Evolutionary conservation across 768 basidiomycete genomes (phyloP).

Genomic region (Serendipita sp.): DNA sequence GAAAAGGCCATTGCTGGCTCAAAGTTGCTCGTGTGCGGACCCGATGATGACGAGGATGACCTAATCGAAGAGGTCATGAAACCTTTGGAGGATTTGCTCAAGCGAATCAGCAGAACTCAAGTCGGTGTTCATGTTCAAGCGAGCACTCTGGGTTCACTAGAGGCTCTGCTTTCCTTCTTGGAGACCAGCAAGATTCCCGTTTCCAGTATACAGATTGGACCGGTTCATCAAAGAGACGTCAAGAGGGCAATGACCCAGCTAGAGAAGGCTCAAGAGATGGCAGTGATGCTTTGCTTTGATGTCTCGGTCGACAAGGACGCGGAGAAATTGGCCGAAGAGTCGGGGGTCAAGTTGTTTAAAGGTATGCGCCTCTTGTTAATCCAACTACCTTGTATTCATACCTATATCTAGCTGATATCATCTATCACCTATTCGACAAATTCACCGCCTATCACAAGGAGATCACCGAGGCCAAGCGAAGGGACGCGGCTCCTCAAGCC

Average conservation of each 20-base stretch:
- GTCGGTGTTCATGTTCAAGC: conserved; percentile 96
- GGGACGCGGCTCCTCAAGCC: conserved; percentile 84
- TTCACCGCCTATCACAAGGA: conserved; percentile 90
- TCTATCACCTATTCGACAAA: conserved; percentile 93
- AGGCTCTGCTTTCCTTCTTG: conserved; percentile 92
- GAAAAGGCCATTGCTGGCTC: conserved; percentile 98
- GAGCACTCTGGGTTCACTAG: conserved; percentile 89
- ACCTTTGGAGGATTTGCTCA: conserved; percentile 74
- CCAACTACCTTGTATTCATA: conserved; percentile 4
- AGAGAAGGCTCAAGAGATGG: conserved; percentile 89
- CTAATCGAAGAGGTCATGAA: conserved; percentile 93
- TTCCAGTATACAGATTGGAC: conserved; percentile 93
- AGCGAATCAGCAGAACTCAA: conserved; percentile 89
- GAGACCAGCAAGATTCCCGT: conserved; percentile 93
- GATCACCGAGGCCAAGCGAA: conserved; percentile 81
- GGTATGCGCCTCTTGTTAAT: conserved; percentile 32
- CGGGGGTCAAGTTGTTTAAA: conserved; percentile 88
- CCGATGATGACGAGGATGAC: conserved; percentile 94
- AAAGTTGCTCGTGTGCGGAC: conserved; percentile 77
- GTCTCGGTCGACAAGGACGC: conserved; percentile 89
- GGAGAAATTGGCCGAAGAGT: conserved; percentile 79
- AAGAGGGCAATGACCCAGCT: conserved; percentile 89
- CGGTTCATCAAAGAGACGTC: conserved; percentile 88
- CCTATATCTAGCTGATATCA: conserved; percentile 67
- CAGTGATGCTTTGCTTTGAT: conserved; percentile 93